Base-by-base conservation (phyloP, 768 basidiomycete genomes). In the Kockovaella imperatae region DNA sequence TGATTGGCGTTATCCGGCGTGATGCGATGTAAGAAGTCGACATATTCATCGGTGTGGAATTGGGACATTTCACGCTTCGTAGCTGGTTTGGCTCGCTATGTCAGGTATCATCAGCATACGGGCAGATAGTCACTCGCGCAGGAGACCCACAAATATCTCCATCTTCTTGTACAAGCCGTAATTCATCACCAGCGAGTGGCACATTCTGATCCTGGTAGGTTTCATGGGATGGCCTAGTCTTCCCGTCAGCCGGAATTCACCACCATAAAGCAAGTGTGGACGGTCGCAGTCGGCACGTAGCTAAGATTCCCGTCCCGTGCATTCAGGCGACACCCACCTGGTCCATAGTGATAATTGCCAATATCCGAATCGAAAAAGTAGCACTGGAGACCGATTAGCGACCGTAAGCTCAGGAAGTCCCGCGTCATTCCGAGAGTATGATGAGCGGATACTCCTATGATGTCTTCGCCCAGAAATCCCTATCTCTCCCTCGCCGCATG, bases 301-400 rank as follows among this genome's bases (percentile, higher is more conserved):
- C n/a, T n/a, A n/a, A n/a, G n/a, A n/a, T n/a, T n/a, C n/a, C n/a
- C n/a, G 15, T n/a, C 17, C 4, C 23, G 21, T 28, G 7, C 20
- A 24, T 41, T 50, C 18, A 31, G 32, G 23, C 25, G 20, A 10
- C 14, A 50, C 62, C 35, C 24, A 61, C 68, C 69, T 45, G 69
- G 88, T n/a, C 90, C 90, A 82, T 95, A 91, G 72, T 97, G 95
- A 70, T 96, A 99, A 43, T 95, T 93, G 20, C 95, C 93, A 71
- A 99, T 91, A 69, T 99, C 93, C 26, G 90, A 93, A 73, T 99
- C 93, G 75, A 91, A 99, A 77, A 99, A 99, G 77, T 99, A 99
- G 69, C 93, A 97, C 86, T 95, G 45, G 17, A 14, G 20, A 34
- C 21, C 32, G 21, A 35, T 50, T 36, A 45, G 43, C 25, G 5